Evolutionary conservation across 2,329 filamentous ascomycete species (phyloP).

Genomic region (Talaromyces sp.): DNA sequence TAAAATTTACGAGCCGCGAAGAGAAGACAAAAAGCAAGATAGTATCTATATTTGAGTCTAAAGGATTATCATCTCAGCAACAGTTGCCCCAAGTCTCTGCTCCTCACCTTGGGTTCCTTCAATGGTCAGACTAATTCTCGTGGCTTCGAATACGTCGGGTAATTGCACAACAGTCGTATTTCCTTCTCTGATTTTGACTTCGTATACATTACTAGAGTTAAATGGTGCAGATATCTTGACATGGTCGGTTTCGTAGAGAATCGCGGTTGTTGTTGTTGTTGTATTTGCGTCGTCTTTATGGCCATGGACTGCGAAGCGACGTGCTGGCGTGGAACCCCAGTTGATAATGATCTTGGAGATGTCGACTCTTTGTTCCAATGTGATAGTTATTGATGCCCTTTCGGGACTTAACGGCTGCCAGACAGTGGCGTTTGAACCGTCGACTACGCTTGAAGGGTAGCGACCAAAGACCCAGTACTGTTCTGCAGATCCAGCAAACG

Average conservation of each 20-base stretch:
- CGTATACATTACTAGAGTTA: background rate
- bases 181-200: conserved; percentile 10
- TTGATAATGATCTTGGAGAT: conserved; percentile 8
- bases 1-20: no score
- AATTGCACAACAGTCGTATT: conserved; percentile 7
- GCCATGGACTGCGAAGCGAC: conserved; percentile 3
- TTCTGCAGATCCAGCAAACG: background rate
- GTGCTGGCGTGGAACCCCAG: conserved; percentile 13
- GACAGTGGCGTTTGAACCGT: conserved; percentile 13
- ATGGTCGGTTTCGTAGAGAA: conserved; percentile 2
- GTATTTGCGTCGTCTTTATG: background rate
- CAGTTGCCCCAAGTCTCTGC: conserved; percentile 11
- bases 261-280: background rate
- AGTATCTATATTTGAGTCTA: background rate
- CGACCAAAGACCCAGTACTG: conserved; percentile 12
- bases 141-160: background rate
- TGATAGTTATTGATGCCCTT: conserved; percentile 6
- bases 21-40: no score
- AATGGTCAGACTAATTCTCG: conserved; percentile 7
- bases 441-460: conserved; percentile 11
- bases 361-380: background rate
- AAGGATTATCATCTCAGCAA: conserved; percentile 13
- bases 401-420: conserved; percentile 10
- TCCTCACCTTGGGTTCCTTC: conserved; percentile 12
- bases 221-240: conserved; percentile 12